Conservation (phyloP, 148 eudicot species). For the Tetragonia tetragonoides region DNA sequence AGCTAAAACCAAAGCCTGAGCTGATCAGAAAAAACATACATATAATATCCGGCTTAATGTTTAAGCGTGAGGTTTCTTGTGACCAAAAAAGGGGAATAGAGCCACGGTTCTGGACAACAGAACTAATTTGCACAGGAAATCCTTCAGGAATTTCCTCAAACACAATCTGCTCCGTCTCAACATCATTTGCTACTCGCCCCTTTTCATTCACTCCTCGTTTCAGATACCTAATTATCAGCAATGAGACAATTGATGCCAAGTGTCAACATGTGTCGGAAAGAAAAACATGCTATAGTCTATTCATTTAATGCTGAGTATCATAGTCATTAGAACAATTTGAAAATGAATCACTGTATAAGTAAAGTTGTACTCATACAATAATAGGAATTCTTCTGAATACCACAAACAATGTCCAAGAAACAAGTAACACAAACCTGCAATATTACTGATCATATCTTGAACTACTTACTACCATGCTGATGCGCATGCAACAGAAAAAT, state of each 20-base stretch:
- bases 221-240: slow-evolving; percentile 50
- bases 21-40: slow-evolving; percentile 40
- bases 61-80: slow-evolving; percentile 91
- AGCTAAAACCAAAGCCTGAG: neutral
- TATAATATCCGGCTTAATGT: slow-evolving; percentile 83
- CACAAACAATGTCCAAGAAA: neutral
- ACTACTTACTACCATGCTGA: no score
- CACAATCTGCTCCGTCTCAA: slow-evolving; percentile 92
- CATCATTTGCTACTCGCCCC: slow-evolving; percentile 95
- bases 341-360: neutral
- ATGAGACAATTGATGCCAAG: slow-evolving; percentile 6
- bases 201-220: slow-evolving; percentile 92
- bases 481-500: no score
- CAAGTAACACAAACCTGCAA: no score
- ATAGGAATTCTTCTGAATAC: no score
- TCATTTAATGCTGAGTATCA: neutral
- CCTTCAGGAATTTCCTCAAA: slow-evolving; percentile 80
- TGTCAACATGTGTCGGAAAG: neutral
- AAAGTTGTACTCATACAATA: neutral
- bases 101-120: slow-evolving; percentile 92
- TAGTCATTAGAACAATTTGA: neutral
- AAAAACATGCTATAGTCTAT: neutral
- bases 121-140: slow-evolving; percentile 61
- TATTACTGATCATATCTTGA: no score
- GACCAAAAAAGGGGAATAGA: slow-evolving; percentile 99